Evolutionary conservation across 169 alveolate genomes (phyloP).

Genomic region (Theileria annulata): DNA sequence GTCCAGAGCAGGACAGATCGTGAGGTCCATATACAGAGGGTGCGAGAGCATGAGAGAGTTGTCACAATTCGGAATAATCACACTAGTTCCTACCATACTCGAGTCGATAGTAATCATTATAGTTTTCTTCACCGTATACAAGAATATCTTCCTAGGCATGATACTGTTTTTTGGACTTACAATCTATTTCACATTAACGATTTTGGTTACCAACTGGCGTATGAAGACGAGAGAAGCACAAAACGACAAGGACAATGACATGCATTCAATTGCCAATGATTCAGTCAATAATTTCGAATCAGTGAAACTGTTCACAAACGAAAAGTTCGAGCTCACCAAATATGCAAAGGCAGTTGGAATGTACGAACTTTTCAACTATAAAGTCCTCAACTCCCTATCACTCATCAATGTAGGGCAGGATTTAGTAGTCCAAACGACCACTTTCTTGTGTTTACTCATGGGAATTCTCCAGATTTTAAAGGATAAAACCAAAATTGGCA

Average conservation of each 20-base stretch:
- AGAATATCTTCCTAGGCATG: constrained; percentile 18
- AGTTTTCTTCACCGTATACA: constrained; percentile 40
- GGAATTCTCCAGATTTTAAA: constrained; percentile 19
- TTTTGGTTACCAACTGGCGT: constrained; percentile 70
- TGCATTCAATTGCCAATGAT: constrained; percentile 74
- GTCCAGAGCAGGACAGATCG: constrained; percentile 47
- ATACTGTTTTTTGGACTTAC: constrained; percentile 41
- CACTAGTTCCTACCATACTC: constrained; percentile 54
- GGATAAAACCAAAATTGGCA: constrained; percentile 25
- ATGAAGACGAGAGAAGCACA: constrained; percentile 67
- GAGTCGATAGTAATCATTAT: constrained; percentile 37
- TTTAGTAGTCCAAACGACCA: constrained; percentile 44
- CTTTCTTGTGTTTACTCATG: constrained; percentile 24
- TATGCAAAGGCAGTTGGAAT: constrained; percentile 63
- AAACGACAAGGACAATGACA: constrained; percentile 73
- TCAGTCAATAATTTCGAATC: constrained; percentile 75
- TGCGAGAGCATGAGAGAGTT: constrained; percentile 57
- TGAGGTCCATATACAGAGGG: constrained; percentile 62
- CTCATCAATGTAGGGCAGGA: constrained; percentile 70
- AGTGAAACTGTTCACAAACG: constrained; percentile 77
- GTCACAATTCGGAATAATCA: constrained; percentile 52
- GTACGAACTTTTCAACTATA: constrained; percentile 63
- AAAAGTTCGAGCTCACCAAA: constrained; percentile 65
- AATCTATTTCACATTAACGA: constrained; percentile 45
- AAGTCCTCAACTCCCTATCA: constrained; percentile 67